Percentiles rank a stretch among this genome's conserved stretches.
Evolutionary conservation across 2,329 filamentous ascomycete genomes (phyloP).

Genomic region (Whalleya microplaca): DNA sequence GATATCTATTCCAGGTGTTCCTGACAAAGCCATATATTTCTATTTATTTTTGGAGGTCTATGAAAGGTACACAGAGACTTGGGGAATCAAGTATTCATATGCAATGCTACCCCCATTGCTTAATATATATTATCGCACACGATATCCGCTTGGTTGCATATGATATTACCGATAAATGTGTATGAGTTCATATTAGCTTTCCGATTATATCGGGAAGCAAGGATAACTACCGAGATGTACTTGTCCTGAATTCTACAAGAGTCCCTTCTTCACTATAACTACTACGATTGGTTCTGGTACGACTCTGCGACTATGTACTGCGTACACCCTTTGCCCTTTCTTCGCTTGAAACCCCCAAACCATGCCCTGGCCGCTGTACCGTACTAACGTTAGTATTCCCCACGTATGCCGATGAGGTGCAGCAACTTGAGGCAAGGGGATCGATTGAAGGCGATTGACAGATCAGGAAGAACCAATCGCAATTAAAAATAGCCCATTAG

Average conservation of each 20-base stretch:
- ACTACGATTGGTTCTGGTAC: too few species aligned
- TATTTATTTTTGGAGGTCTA: too few species aligned
- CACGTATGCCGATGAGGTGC: neutral
- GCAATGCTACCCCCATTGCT: neutral
- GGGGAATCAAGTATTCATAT: neutral
- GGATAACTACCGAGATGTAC: neutral
- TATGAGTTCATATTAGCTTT: neutral
- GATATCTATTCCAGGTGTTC: too few species aligned
- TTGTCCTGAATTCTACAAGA: neutral
- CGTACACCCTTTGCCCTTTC: too few species aligned
- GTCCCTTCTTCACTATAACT: neutral
- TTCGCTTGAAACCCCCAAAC: too few species aligned
- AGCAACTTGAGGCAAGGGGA: neutral
- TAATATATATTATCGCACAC: neutral
- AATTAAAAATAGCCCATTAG: neutral
- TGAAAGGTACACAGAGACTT: too few species aligned
- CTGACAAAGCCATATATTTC: too few species aligned
- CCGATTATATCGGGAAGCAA: too few species aligned
- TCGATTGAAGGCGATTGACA: neutral
- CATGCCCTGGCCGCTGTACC: neutral
- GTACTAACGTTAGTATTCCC: too few species aligned
- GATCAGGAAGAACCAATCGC: slow-evolving; percentile 14
- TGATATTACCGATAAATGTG: neutral
- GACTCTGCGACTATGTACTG: too few species aligned
- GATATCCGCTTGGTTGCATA: neutral